These are phyloP conservation scores for Heterobasidion occidentale DNA, from an alignment of 1,284 basidiomycete species.

Conservation along the genomic window DNA sequence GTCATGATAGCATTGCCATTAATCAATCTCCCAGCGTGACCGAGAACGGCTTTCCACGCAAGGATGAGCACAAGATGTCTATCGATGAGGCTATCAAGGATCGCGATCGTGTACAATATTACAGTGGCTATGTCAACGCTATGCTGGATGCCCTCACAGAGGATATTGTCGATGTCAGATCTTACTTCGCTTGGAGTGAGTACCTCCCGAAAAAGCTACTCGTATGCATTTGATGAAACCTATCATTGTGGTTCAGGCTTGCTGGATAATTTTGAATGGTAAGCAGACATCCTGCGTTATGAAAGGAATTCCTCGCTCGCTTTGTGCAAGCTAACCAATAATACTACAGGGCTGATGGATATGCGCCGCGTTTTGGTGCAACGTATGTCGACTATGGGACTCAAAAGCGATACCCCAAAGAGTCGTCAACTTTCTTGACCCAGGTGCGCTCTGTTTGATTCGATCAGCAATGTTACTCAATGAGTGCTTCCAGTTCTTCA, in stretches of 20 bases:
- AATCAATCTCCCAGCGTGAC: conserved; percentile 31
- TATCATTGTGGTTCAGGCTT: conserved; percentile 26
- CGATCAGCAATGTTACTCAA: no score
- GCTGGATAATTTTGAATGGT: conserved; percentile 62
- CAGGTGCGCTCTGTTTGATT: conserved; percentile 13
- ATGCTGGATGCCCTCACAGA: conserved; percentile 43
- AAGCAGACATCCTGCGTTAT: not conserved
- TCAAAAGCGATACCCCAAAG: conserved; percentile 55
- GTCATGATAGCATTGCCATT: not conserved
- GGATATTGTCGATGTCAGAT: conserved; percentile 51
- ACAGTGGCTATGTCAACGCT: conserved; percentile 46
- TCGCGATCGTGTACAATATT: conserved; percentile 53
- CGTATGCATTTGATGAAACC: not conserved
- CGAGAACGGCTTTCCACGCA: conserved; percentile 59
- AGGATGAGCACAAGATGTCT: conserved; percentile 38
- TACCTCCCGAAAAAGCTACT: not conserved
- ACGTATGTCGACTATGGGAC: conserved; percentile 57
- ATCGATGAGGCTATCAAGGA: conserved; percentile 49
- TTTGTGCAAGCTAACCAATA: not conserved
- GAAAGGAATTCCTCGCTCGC: not conserved
- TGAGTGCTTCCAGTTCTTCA: conserved; percentile 2
- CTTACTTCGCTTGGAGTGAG: conserved; percentile 59
- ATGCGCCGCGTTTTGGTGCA: conserved; percentile 45
- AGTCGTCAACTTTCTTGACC: conserved; percentile 41
- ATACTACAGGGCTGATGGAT: conserved; percentile 39